A percentile compares a stretch with the other conserved stretches of the same genome.
Conservation (phyloP, 139 green algal genomes). For the Volvox reticuliferus region DNA sequence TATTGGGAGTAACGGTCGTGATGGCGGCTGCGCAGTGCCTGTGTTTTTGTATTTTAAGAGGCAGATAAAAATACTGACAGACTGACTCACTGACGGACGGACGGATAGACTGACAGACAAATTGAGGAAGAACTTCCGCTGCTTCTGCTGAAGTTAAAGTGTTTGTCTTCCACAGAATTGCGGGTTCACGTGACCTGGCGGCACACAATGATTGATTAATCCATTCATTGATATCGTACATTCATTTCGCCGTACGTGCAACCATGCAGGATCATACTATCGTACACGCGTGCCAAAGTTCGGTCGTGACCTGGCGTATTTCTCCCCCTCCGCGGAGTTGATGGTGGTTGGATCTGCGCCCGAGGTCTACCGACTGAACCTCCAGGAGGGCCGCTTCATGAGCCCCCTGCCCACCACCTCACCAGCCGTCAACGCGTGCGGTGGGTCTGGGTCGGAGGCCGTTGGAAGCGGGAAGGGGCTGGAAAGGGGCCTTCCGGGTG, state of each 20-base stretch:
- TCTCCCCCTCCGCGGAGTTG: constrained; percentile 82
- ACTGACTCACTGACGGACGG: too few species aligned
- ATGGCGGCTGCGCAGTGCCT: too few species aligned
- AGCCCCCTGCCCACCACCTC: constrained; percentile 74
- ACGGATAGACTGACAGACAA: too few species aligned
- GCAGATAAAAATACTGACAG: too few species aligned
- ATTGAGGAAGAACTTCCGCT: not conserved
- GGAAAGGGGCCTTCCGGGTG: not conserved
- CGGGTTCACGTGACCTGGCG: too few species aligned
- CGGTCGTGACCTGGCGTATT: constrained; percentile 91
- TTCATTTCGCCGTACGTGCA: not conserved
- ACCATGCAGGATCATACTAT: constrained; percentile 78
- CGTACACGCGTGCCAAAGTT: constrained; percentile 77
- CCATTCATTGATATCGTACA: not conserved
- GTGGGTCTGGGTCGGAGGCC: constrained; percentile 30
- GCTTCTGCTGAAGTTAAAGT: not conserved
- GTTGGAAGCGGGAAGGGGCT: not conserved
- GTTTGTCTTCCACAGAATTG: too few species aligned
- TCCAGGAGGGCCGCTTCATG: constrained; percentile 94
- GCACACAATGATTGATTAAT: not conserved
- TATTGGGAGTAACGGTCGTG: too few species aligned
- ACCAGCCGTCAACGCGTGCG: constrained; percentile 83
- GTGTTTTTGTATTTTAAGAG: too few species aligned
- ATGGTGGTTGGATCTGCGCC: constrained; percentile 82
- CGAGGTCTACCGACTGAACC: constrained; percentile 89